phyloP scores from a whole-genome alignment of 1,284 basidiomycete species.

The Trametes versicolor region DNA sequence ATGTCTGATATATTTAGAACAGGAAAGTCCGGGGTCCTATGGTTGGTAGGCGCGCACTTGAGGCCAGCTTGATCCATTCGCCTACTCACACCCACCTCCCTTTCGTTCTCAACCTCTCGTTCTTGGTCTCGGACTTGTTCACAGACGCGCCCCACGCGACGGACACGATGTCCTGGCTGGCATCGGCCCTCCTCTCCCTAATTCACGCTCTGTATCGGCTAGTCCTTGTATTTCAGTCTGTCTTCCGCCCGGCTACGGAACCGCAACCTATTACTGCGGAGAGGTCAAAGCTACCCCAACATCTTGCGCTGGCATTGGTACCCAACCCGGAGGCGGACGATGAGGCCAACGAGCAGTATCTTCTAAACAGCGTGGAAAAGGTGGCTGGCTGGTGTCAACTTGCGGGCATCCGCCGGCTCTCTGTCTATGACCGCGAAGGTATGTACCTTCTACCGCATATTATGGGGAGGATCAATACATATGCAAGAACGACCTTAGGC shows the following conservation, averaged over 20 bases:
- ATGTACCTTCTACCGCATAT: conserved; percentile 34
- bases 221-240: conserved; percentile 51
- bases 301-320: conserved; percentile 71
- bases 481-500: conserved; percentile 48
- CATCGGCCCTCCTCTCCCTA: conserved; percentile 56
- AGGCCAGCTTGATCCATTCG: neutral
- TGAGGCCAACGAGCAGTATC: conserved; percentile 50
- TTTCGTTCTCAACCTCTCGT: conserved; percentile 4
- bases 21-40: neutral
- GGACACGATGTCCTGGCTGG: conserved; percentile 48
- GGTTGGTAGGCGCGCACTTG: neutral
- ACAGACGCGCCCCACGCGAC: conserved; percentile 24
- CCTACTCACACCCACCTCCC: neutral
- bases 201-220: conserved; percentile 68
- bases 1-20: neutral
- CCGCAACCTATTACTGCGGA: conserved; percentile 58
- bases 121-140: conserved; percentile 21
- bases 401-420: conserved; percentile 66
- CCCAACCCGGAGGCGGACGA: conserved; percentile 45
- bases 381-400: conserved; percentile 67
- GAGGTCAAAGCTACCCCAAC: conserved; percentile 66
- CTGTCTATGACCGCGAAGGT: conserved; percentile 79
- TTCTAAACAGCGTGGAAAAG: conserved; percentile 62
- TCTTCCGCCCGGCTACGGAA: conserved; percentile 47
- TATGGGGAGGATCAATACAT: neutral